phyloP scores from a whole-genome alignment of 2,329 filamentous ascomycete genomes.

The Fusarium denticulatum region DNA sequence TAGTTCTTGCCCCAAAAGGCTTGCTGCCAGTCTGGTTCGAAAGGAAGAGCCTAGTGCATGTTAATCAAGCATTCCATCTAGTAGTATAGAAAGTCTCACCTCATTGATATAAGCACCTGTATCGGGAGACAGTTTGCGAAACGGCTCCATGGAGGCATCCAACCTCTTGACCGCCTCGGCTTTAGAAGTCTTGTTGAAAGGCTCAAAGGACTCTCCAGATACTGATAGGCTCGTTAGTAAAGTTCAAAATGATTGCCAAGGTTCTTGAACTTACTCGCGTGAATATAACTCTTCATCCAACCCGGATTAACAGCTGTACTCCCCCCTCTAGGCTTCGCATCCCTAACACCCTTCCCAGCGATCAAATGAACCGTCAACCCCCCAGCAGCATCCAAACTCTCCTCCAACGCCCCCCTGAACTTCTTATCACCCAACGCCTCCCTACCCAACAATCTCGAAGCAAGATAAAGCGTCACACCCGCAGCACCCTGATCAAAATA shows the following conservation, averaged over 20 bases:
- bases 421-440: constrained; percentile 44
- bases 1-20: constrained; percentile 60
- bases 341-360: constrained; percentile 54
- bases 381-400: constrained; percentile 44
- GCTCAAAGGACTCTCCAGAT: constrained; percentile 40
- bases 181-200: constrained; percentile 48
- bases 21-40: constrained; percentile 51
- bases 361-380: constrained; percentile 53
- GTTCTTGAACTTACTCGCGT: constrained; percentile 50
- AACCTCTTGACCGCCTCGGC: constrained; percentile 41
- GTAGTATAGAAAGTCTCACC: constrained; percentile 38
- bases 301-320: constrained; percentile 60
- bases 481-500: constrained; percentile 50
- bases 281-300: constrained; percentile 59
- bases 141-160: constrained; percentile 44
- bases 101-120: constrained; percentile 59
- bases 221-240: constrained; percentile 24
- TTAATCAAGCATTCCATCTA: not conserved
- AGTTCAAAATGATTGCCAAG: accelerated
- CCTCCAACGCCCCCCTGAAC: constrained; percentile 51
- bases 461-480: constrained; percentile 50
- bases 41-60: constrained; percentile 46
- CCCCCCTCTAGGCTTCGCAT: constrained; percentile 57
- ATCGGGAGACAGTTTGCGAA: constrained; percentile 53
- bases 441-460: constrained; percentile 57